phyloP scores from a whole-genome alignment of 495 filamentous ascomycete genomes.

The Neurospora sublineolata region DNA sequence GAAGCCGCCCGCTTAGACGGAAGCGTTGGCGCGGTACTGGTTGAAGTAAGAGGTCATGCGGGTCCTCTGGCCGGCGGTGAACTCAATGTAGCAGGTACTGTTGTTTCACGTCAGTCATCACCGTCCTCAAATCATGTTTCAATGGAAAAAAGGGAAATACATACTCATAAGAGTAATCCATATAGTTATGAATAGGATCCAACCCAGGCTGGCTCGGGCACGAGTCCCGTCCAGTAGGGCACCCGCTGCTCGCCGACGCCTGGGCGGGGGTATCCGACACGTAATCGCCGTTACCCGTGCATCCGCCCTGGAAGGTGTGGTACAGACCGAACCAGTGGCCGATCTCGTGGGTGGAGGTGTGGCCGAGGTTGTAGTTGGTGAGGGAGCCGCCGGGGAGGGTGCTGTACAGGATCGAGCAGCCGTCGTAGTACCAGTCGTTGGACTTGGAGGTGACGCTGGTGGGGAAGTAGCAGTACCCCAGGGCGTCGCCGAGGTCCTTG shows the following conservation, averaged over 20 bases:
- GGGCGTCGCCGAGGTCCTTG: slow-evolving; percentile 34
- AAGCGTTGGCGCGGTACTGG: slow-evolving; percentile 25
- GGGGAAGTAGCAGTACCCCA: slow-evolving; percentile 50
- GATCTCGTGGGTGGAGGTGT: slow-evolving; percentile 52
- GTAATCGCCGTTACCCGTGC: slow-evolving; percentile 41
- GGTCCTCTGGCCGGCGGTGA: slow-evolving; percentile 32
- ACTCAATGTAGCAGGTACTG: slow-evolving; percentile 34
- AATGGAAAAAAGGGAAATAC: slow-evolving; percentile 3
- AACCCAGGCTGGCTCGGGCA: slow-evolving; percentile 37
- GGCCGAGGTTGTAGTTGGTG: slow-evolving; percentile 45
- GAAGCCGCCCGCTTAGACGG: background rate
- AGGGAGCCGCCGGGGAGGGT: slow-evolving; percentile 43
- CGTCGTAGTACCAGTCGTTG: slow-evolving; percentile 37
- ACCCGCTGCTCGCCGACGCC: slow-evolving; percentile 41
- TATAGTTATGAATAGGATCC: slow-evolving; percentile 54
- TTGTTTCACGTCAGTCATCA: slow-evolving; percentile 2
- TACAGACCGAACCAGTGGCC: slow-evolving; percentile 56
- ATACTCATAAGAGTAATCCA: slow-evolving; percentile 53
- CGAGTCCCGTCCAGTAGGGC: slow-evolving; percentile 42
- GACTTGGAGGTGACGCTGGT: slow-evolving; percentile 21
- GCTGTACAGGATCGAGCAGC: slow-evolving; percentile 45
- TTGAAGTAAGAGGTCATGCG: slow-evolving; percentile 35
- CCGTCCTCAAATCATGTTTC: background rate
- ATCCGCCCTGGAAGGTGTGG: slow-evolving; percentile 57
- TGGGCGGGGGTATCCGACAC: slow-evolving; percentile 50